Percentiles rank a stretch among this genome's conserved stretches.
These are phyloP conservation scores for Blastocystis sp. DNA, from an alignment of 352 stramenopile species.

Conservation along the genomic window DNA sequence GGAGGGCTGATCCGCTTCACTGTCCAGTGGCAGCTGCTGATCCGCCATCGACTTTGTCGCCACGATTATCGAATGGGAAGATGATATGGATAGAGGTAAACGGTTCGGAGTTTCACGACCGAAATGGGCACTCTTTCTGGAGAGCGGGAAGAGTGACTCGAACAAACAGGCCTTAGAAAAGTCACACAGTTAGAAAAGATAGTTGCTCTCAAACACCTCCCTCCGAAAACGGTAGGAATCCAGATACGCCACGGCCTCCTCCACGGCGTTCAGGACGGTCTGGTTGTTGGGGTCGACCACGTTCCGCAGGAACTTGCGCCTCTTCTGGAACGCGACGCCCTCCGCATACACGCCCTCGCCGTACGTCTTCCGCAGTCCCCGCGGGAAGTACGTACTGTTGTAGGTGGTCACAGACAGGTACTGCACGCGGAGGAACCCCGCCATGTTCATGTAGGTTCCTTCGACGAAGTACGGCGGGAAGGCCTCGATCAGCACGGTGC, in stretches of 20 bases:
- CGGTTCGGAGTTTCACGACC: not conserved
- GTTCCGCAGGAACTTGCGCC: not conserved
- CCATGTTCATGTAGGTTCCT: slow-evolving; percentile 51
- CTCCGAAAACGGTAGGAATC: slow-evolving; percentile 57
- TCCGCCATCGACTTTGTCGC: not conserved
- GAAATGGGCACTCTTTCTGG: not conserved
- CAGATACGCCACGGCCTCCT: slow-evolving; percentile 73
- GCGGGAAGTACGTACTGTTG: slow-evolving; percentile 19
- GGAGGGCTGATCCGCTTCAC: not conserved
- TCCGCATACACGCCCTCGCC: slow-evolving; percentile 4
- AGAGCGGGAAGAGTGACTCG: not conserved
- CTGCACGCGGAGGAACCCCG: slow-evolving; percentile 29
- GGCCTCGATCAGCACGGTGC: slow-evolving; percentile 36
- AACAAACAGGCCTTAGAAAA: not conserved
- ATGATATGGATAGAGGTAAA: not conserved
- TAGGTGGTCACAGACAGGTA: slow-evolving; percentile 42
- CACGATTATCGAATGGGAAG: too few relatives aligned
- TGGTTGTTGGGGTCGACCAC: slow-evolving; percentile 67
- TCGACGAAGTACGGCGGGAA: slow-evolving; percentile 46
- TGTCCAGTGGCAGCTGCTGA: not conserved
- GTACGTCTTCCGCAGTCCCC: not conserved
- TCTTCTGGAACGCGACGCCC: not conserved
- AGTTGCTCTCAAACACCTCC: slow-evolving; percentile 43
- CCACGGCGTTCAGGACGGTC: slow-evolving; percentile 76
- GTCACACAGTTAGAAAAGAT: slow-evolving; percentile 17